Percentiles rank a stretch among this genome's conserved stretches.
Evolutionary conservation across 495 filamentous ascomycete genomes (phyloP).

Genomic region (Penicillium psychrofluorescens): DNA sequence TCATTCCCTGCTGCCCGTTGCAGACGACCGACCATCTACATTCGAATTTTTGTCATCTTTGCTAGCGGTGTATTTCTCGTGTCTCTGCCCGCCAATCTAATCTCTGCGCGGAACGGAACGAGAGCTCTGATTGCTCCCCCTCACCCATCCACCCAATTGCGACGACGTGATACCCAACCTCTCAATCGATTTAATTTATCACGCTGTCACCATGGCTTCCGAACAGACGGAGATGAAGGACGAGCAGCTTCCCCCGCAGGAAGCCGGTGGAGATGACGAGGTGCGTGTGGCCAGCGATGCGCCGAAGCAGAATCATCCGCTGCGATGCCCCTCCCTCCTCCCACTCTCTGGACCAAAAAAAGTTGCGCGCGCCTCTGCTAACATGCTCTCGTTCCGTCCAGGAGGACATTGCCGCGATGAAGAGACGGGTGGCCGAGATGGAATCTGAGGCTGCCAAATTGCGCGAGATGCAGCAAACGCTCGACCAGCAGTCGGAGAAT

Average conservation of each 20-base stretch:
- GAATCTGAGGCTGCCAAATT: slow-evolving; percentile 95
- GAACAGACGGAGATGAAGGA: slow-evolving; percentile 34
- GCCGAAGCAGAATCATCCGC: not conserved
- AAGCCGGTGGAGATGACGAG: slow-evolving; percentile 40
- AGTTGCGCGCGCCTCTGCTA: not conserved
- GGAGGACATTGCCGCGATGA: slow-evolving; percentile 98
- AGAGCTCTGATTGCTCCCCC: slow-evolving; percentile 10
- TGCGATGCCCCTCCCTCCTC: too few relatives aligned
- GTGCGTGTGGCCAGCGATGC: slow-evolving; percentile 17
- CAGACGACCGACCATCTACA: too few relatives aligned
- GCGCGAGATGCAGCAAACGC: slow-evolving; percentile 86
- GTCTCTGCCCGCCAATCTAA: too few relatives aligned
- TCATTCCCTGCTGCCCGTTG: too few relatives aligned
- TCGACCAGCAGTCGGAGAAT: slow-evolving; percentile 78
- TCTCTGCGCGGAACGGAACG: too few relatives aligned
- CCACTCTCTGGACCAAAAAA: too few relatives aligned
- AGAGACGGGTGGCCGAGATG: slow-evolving; percentile 96
- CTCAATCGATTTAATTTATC: not conserved
- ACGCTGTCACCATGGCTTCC: slow-evolving; percentile 23
- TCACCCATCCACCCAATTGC: slow-evolving; percentile 6
- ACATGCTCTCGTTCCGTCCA: slow-evolving; percentile 19
- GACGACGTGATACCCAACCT: not conserved
- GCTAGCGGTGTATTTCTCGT: too few relatives aligned
- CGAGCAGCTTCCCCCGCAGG: slow-evolving; percentile 30
- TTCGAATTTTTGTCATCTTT: too few relatives aligned